phyloP scores from a whole-genome alignment of 306 rosid genomes.

The Nissolia schottii region DNA sequence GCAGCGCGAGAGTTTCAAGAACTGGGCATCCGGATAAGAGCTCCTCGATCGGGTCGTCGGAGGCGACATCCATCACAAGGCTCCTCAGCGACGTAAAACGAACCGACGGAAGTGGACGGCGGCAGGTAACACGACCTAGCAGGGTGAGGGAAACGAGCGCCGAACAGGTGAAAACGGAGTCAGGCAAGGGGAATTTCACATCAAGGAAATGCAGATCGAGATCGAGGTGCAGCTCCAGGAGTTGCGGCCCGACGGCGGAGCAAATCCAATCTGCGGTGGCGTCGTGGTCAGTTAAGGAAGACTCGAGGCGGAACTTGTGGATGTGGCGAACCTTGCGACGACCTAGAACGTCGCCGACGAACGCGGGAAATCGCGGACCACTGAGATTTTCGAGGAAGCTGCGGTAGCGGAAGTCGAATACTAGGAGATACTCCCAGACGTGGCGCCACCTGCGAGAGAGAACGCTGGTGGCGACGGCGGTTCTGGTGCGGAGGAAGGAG shows the following conservation, averaged over 20 bases:
- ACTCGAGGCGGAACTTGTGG: background rate
- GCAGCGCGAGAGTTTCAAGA: background rate
- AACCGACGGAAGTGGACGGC: background rate
- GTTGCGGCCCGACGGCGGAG: background rate
- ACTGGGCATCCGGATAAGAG: background rate
- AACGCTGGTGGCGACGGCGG: background rate
- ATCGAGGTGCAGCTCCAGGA: background rate
- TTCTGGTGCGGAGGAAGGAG: background rate
- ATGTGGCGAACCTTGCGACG: background rate
- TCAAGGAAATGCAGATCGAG: background rate
- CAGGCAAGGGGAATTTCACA: background rate
- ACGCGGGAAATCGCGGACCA: background rate
- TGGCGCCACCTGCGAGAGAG: background rate
- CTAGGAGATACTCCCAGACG: background rate
- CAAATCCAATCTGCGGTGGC: background rate
- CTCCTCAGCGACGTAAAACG: background rate
- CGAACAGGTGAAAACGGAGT: background rate
- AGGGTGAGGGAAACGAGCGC: background rate
- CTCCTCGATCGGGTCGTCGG: background rate
- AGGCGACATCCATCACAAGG: no score
- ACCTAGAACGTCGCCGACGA: background rate
- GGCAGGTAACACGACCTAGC: background rate
- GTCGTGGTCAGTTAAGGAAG: background rate
- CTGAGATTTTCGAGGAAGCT: no score
- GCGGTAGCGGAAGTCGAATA: background rate